These are phyloP conservation scores for Ceratobasidium sp. DNA, from an alignment of 1,284 basidiomycete genomes.

Conservation along the genomic window DNA sequence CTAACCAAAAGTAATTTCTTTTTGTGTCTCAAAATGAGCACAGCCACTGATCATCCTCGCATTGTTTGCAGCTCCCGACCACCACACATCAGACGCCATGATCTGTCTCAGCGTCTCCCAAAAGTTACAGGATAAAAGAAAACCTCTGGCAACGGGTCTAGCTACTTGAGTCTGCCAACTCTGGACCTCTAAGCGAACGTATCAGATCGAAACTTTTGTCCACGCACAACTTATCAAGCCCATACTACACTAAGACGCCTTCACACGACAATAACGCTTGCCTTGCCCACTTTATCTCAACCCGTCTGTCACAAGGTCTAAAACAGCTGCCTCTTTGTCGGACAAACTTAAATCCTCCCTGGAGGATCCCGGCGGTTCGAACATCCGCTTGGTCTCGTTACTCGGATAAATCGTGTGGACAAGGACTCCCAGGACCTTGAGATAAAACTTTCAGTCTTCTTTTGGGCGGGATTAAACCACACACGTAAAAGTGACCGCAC, in stretches of 20 bases:
- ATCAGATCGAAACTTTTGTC: neutral
- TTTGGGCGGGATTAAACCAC: no score
- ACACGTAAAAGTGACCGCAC: neutral
- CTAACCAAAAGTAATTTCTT: constrained; percentile 7
- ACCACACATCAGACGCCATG: neutral
- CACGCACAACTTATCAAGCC: neutral
- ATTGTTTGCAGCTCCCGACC: constrained; percentile 4
- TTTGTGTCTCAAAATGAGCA: constrained; percentile 33
- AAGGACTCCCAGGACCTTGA: constrained; percentile 4
- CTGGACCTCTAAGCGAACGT: neutral
- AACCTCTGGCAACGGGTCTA: neutral
- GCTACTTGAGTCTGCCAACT: neutral
- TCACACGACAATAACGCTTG: neutral
- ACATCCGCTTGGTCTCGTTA: neutral
- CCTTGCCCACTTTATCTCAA: neutral
- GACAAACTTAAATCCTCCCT: neutral
- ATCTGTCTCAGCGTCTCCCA: neutral
- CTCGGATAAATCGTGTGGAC: neutral
- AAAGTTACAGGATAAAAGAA: neutral
- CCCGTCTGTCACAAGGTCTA: neutral
- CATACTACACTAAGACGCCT: neutral
- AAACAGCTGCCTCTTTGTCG: neutral
- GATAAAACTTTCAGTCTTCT: neutral
- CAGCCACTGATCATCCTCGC: constrained; percentile 26
- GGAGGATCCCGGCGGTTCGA: neutral